These are phyloP conservation scores for Begonia masoniana DNA, from an alignment of 306 rosid species.

Conservation along the genomic window DNA sequence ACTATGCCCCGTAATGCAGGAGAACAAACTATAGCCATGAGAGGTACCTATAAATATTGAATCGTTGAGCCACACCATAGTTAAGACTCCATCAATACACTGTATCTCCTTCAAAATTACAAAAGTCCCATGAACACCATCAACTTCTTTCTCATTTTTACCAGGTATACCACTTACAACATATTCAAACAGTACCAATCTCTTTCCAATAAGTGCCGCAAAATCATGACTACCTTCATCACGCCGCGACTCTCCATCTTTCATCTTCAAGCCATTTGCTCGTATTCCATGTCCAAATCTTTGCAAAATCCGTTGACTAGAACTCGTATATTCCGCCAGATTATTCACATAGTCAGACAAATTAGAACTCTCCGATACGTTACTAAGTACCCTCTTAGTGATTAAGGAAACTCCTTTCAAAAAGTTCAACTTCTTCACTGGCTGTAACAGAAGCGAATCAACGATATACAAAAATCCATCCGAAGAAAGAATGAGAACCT, in stretches of 20 bases:
- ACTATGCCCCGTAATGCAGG: conserved; percentile 63
- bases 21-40: conserved; percentile 67
- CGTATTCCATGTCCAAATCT: conserved; percentile 58
- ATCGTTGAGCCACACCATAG: conserved; percentile 88
- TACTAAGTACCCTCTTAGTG: conserved; percentile 35
- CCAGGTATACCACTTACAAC: conserved; percentile 35
- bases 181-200: conserved; percentile 57
- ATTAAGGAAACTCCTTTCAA: conserved; percentile 47
- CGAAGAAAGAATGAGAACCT: conserved; percentile 40
- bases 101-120: conserved; percentile 70
- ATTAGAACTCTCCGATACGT: conserved; percentile 37
- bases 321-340: conserved; percentile 20
- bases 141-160: conserved; percentile 33
- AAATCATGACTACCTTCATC: conserved; percentile 46
- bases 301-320: conserved; percentile 52
- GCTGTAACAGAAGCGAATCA: conserved; percentile 42
- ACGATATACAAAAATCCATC: conserved; percentile 58
- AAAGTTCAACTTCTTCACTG: conserved; percentile 38
- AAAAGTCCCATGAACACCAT: conserved; percentile 30
- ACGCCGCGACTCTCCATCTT: conserved; percentile 34
- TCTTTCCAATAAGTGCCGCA: conserved; percentile 48
- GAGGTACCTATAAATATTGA: conserved; percentile 65
- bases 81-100: conserved; percentile 57
- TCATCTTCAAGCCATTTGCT: conserved; percentile 50
- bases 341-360: conserved; percentile 14